Conservation (phyloP, 1,284 basidiomycete genomes). For the Heterobasidion irregulare region DNA sequence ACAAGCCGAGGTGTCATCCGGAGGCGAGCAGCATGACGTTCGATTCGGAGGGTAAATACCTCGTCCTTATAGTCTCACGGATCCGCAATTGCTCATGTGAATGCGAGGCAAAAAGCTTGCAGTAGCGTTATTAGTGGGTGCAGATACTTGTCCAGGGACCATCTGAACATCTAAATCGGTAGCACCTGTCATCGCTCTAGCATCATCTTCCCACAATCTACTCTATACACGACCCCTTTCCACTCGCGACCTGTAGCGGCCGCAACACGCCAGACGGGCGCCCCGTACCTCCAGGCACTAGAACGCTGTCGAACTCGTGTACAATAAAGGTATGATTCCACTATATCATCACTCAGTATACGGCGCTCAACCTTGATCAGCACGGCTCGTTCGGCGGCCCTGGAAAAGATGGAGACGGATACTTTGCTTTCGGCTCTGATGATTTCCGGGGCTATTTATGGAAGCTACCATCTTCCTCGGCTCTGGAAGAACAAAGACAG, state of each 20-base stretch:
- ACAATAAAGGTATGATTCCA: conserved; percentile 61
- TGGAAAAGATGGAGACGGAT: conserved; percentile 40
- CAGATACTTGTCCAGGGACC: no score
- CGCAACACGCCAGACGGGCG: conserved; percentile 43
- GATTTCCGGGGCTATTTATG: conserved; percentile 78
- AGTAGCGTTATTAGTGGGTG: conserved; percentile 50
- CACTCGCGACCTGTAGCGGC: conserved; percentile 60
- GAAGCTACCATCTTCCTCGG: conserved; percentile 48
- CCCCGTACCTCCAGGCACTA: conserved; percentile 31
- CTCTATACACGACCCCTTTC: conserved; percentile 50
- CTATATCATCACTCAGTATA: background rate
- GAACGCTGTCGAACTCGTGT: conserved; percentile 61
- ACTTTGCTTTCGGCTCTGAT: conserved; percentile 70
- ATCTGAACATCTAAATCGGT: no score
- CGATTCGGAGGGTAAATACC: conserved; percentile 46
- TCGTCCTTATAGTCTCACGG: background rate
- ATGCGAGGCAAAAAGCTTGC: conserved; percentile 47
- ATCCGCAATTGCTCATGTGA: conserved; percentile 4
- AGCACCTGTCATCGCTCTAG: conserved; percentile 15
- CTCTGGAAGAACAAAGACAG: conserved; percentile 34
- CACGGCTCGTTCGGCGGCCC: conserved; percentile 68
- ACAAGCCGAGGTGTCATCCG: conserved; percentile 38
- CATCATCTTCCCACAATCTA: conserved; percentile 66
- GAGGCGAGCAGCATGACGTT: conserved; percentile 61
- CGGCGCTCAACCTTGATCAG: conserved; percentile 25